Conservation (phyloP, 2,329 filamentous ascomycete species). For the Trichoderma afroharzianum region DNA sequence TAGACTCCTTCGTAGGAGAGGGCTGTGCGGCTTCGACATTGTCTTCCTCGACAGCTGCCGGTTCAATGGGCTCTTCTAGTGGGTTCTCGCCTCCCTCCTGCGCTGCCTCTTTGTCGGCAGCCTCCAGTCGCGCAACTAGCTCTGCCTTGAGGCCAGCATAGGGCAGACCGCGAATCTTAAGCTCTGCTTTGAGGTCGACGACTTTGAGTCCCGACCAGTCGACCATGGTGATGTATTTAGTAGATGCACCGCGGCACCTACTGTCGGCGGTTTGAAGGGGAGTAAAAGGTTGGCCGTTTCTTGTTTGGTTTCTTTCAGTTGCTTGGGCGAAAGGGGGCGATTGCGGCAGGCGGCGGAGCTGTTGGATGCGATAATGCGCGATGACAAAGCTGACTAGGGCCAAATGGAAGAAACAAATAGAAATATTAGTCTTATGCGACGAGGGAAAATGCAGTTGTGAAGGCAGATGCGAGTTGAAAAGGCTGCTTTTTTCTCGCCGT, state of each 20-base stretch:
- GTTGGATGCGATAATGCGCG: not conserved
- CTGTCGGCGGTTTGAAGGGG: not conserved
- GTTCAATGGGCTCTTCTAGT: not conserved
- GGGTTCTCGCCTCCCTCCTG: not conserved
- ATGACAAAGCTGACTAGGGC: not conserved
- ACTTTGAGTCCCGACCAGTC: slow-evolving; percentile 65
- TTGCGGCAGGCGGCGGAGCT: not conserved
- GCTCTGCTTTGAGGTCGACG: slow-evolving; percentile 68
- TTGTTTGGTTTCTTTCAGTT: not conserved
- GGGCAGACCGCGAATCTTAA: slow-evolving; percentile 67
- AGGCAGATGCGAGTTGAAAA: not conserved
- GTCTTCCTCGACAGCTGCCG: not conserved
- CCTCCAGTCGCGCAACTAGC: slow-evolving; percentile 61
- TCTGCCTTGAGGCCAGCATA: slow-evolving; percentile 69
- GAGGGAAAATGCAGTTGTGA: not conserved
- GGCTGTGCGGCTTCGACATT: not conserved
- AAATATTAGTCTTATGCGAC: not conserved
- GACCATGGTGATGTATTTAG: slow-evolving; percentile 37
- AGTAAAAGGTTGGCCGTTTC: not conserved
- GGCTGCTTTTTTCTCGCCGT: not conserved
- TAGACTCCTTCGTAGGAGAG: not conserved
- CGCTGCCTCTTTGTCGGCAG: slow-evolving; percentile 23
- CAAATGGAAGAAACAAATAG: not conserved
- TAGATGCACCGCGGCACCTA: not conserved
- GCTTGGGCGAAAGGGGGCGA: not conserved